Evolutionary conservation across 164 flowering plant genomes (phyloP).

Genomic region (Aristolochia fimbriata): DNA sequence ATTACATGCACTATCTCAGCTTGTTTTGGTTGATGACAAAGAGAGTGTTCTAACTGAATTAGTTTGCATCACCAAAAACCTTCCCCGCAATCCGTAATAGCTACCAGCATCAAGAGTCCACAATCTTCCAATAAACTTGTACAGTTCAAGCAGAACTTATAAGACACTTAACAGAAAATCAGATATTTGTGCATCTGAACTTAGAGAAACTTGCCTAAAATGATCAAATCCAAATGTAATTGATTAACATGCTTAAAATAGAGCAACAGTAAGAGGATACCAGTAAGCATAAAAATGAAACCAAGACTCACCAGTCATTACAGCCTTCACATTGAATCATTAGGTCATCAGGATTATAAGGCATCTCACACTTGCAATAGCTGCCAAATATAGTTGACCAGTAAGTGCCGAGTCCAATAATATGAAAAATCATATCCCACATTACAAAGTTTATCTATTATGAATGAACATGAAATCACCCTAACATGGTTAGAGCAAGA

Average conservation of each 20-base stretch:
- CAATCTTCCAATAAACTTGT: background rate
- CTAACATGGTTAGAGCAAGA: no score
- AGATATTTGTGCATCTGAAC: background rate
- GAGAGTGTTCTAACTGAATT: no score
- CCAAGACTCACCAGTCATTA: slow-evolving; percentile 13
- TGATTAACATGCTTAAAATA: background rate
- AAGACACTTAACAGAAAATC: background rate
- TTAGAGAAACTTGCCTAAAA: background rate
- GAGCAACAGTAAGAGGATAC: background rate
- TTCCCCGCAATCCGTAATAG: background rate
- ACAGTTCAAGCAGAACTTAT: background rate
- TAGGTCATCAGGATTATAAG: slow-evolving; percentile 19
- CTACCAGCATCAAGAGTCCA: background rate
- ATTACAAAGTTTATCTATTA: no score
- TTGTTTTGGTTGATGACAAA: no score
- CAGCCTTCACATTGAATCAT: slow-evolving; percentile 20
- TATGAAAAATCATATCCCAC: no score
- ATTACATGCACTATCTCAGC: no score
- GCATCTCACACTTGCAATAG: slow-evolving; percentile 21
- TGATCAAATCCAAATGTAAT: background rate
- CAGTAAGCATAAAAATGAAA: background rate
- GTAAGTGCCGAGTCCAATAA: no score
- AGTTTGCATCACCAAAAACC: no score
- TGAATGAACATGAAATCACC: background rate
- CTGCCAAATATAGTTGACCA: slow-evolving; percentile 1